Evolutionary conservation across 495 filamentous ascomycete species (phyloP), one percentile per base, ranked within the genome.

Genomic region (Xanthoparmelia taractica): DNA sequence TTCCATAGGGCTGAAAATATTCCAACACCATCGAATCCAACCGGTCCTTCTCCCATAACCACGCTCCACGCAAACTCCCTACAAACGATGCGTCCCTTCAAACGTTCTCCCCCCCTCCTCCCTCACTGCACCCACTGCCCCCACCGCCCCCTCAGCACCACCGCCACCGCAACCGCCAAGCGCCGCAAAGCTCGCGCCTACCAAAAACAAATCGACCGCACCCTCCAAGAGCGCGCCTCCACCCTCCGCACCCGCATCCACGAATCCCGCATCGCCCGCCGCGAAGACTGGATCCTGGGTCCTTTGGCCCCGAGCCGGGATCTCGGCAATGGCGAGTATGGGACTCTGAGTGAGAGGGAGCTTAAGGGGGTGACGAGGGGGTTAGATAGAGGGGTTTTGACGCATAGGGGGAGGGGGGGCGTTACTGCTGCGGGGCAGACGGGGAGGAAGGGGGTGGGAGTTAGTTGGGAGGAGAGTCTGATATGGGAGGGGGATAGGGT

Each of bases 281-380:
- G 61, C 15, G 87, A 94, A 70, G 90, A 96, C 71, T 92, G 85
- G 80, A 73, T 86, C 61, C 72, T 91, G 63, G 91, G 92, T 3
- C 81, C 86, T 4, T 70, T 96, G 52, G 88, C 89, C 1, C 91
- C 91, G 0, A 82, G 83, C 65, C 80, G 85, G 61, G 86, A 94
- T 75, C 74, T 82, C 40, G 82, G 85, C 59, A 67, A 75, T n/a
- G 64, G 74, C 37, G 72, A 68, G 6, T 84, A 77, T 50, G 87
- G 86, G 25, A 29, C 80, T 27, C 23, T 65, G 40, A 25, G 41
- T 17, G 25, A 29, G 11, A 1, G 1, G 45, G 55, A 63, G 20
- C 23, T 45, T 41, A 17, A 33, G 29, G 57, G 38, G 57, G 31
- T n/a, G 1, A 47, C 57, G 36, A 18, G 48, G 18, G 29, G 59